Percentiles rank a stretch among this genome's conserved stretches.
Evolutionary conservation across 2,329 filamentous ascomycete genomes (phyloP).

Genomic region (Xylariaceae sp.): DNA sequence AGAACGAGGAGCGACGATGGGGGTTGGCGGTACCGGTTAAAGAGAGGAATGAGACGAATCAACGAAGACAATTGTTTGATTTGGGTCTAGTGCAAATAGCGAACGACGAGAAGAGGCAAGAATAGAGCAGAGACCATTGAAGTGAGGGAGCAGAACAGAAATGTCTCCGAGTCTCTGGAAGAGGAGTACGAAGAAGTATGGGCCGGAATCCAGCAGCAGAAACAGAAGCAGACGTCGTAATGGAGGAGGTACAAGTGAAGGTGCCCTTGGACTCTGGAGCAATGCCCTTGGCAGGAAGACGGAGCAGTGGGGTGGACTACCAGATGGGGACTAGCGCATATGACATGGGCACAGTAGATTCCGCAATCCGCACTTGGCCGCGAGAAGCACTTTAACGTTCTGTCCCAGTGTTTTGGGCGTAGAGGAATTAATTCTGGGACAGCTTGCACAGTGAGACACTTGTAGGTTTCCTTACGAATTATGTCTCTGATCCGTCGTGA

Average conservation of each 20-base stretch:
- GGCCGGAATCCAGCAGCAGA: not conserved
- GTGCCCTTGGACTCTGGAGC: no score
- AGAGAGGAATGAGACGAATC: not conserved
- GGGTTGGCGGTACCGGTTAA: not conserved
- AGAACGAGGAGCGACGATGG: constrained; percentile 1
- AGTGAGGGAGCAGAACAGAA: not conserved
- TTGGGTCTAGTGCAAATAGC: constrained; percentile 9
- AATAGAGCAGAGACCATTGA: not conserved
- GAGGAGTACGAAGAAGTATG: not conserved
- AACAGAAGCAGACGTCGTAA: not conserved
- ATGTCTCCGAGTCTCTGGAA: not conserved
- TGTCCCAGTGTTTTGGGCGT: not conserved
- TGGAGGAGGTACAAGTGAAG: no score
- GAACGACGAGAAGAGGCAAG: constrained; percentile 15
- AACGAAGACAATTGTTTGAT: no score
- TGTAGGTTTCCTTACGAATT: not conserved
- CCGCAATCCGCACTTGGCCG: no score
- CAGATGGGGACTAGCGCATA: not conserved
- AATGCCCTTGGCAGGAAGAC: not conserved
- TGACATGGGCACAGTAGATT: not conserved
- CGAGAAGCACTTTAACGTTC: no score
- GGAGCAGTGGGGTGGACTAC: not conserved
- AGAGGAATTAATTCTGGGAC: not conserved
- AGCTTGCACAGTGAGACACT: not conserved
- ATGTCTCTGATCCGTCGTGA: no score